Evolutionary conservation across 2,329 filamentous ascomycete species (phyloP).

Genomic region (Didymella segeticola): DNA sequence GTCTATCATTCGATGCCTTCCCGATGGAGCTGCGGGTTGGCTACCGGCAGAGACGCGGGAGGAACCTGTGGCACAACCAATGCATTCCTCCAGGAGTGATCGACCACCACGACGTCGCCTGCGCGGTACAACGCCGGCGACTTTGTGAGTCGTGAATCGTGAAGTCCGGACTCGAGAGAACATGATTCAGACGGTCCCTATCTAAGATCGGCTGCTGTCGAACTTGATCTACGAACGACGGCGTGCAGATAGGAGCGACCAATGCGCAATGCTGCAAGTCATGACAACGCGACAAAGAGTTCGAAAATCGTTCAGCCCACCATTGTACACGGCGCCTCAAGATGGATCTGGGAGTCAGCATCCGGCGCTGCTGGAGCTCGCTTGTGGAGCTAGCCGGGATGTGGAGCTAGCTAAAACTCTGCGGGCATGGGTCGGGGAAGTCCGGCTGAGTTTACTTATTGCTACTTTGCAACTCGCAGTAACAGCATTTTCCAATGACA

Average conservation of each 20-base stretch:
- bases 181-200: slow-evolving; percentile 2
- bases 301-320: not conserved
- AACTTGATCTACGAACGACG: slow-evolving; percentile 3
- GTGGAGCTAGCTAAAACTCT: not conserved
- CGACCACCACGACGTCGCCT: not conserved
- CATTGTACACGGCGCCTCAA: not conserved
- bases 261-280: not conserved
- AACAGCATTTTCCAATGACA: not conserved
- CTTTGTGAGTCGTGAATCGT: not conserved
- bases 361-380: not conserved
- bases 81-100: not conserved
- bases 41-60: not conserved
- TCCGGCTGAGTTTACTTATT: slow-evolving; percentile 2
- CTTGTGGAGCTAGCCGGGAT: not conserved
- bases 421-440: not conserved
- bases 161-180: too few species aligned
- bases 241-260: not conserved
- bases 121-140: not conserved
- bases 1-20: not conserved
- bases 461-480: not conserved
- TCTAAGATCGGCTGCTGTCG: not conserved
- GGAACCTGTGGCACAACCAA: slow-evolving; percentile 1
- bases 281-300: not conserved
- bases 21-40: not conserved
- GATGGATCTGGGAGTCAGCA: slow-evolving; percentile 1